phyloP scores from a whole-genome alignment of 1,139 yeast species.

The Yamadazyma epiphylla region DNA sequence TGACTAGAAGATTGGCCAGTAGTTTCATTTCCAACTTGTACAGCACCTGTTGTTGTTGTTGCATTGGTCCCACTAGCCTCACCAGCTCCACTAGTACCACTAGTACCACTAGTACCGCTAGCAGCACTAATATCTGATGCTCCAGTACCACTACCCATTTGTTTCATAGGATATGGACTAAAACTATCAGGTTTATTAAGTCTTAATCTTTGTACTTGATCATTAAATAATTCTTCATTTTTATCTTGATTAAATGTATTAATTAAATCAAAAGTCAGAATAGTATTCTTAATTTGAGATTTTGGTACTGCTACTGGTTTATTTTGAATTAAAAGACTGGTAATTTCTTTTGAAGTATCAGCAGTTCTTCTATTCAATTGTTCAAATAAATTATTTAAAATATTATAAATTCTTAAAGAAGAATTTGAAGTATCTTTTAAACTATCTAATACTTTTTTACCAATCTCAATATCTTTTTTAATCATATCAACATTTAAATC shows the following conservation, averaged over 20 bases:
- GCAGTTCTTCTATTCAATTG: conserved; percentile 72
- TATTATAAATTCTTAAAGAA: conserved; percentile 74
- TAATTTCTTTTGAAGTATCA: conserved; percentile 26
- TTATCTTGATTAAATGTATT: conserved; percentile 19
- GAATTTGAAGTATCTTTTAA: conserved; percentile 75
- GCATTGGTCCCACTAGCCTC: background rate
- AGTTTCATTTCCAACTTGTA: no score
- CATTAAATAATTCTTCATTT: conserved; percentile 1
- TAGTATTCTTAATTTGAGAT: conserved; percentile 23
- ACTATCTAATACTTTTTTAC: conserved; percentile 67
- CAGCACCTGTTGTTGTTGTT: no score
- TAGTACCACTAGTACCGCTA: background rate
- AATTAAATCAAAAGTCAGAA: conserved; percentile 32
- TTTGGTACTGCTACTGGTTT: conserved; percentile 6
- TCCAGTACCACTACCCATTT: background rate
- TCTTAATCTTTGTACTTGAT: conserved; percentile 1
- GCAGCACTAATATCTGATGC: background rate
- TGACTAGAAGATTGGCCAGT: no score
- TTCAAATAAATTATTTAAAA: conserved; percentile 76
- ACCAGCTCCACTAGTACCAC: background rate
- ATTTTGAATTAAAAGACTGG: conserved; percentile 7
- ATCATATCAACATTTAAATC: conserved; percentile 65
- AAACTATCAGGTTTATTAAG: background rate
- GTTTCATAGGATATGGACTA: conserved; percentile 2
- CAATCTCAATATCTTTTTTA: conserved; percentile 74